phyloP scores from a whole-genome alignment of 176 grass and related monocot genomes.

The Zizania latifolia region DNA sequence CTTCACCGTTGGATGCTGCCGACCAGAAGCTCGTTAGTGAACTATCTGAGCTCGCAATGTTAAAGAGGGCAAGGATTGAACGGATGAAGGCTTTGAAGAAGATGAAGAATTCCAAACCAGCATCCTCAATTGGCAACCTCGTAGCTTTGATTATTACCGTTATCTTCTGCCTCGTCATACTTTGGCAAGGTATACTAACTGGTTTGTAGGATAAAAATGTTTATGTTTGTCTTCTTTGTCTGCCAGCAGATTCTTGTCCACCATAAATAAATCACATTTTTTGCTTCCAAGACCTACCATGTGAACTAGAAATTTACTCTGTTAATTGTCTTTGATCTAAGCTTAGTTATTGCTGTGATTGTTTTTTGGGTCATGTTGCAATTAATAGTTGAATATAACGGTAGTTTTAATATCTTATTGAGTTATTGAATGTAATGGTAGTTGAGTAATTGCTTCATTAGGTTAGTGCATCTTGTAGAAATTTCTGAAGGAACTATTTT shows the following conservation, averaged over 20 bases:
- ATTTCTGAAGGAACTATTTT: not conserved
- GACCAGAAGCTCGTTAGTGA: conserved; percentile 71
- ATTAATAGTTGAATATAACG: not conserved
- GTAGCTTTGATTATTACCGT: conserved; percentile 61
- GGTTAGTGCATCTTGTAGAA: not conserved
- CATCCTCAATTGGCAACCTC: conserved; percentile 42
- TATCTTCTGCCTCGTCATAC: conserved; percentile 69
- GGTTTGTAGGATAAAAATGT: not conserved
- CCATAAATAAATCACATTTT: not conserved
- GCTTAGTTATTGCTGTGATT: not conserved
- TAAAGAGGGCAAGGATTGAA: conserved; percentile 69
- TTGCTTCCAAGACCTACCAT: not conserved
- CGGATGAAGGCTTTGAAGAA: conserved; percentile 67
- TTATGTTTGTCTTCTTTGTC: not conserved
- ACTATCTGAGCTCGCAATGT: conserved; percentile 55
- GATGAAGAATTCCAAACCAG: conserved; percentile 59
- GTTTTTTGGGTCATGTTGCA: not conserved
- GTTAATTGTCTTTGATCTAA: not conserved
- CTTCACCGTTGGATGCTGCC: conserved; percentile 38
- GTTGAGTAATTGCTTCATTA: not conserved
- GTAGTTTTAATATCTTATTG: no score
- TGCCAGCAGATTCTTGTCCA: not conserved
- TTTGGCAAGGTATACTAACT: conserved; percentile 69
- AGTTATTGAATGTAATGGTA: no score
- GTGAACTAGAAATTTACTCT: not conserved